Evolutionary conservation across 1,284 basidiomycete species (phyloP), one percentile per base, ranked within the genome.

Genomic region (Ganoderma lucidum): DNA sequence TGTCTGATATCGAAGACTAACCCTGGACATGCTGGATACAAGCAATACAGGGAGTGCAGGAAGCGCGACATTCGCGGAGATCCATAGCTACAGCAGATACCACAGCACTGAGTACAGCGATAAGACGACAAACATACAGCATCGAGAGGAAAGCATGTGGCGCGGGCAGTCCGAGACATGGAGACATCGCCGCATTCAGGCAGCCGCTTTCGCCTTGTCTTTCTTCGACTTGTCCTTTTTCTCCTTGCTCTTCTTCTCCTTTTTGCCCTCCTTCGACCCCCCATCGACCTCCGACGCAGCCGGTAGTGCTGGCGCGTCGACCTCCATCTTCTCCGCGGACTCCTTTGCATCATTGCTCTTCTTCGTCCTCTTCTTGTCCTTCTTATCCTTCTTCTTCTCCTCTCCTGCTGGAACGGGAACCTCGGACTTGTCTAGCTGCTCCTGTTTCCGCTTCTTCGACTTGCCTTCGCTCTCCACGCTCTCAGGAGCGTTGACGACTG

Each of bases 371-470:
- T 75, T 75, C 44, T 74, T 72, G 66, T 71, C 64, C 70, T 81
- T 78, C 64, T 73, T 70, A 71, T 80, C 75, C 69, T 66, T 74
- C 65, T 70, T 70, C 51, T 63, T 58, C 48, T 64, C 65, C 42
- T 67, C 67, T 23, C 35, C 70, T 6, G 53, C 71, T 39, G 64
- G 64, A 30, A 61, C 66, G 41, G 67, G 53, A 10, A 63, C 55
- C n/a, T 70, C 71, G 19, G 62, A 66, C 63, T 70, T 70, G 60
- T 65, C 74, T 17, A 65, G 59, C 66, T 72, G 70, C 69, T 76
- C 78, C 59, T 72, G 74, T 62, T 73, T 75, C 42, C 44, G 63
- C 65, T 81, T 81, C 70, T 78, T 80, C 67, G 73, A 67, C 69
- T 69, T 70, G 65, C 62, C 63, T 42, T 69, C 66, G 44, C 45